Evolutionary conservation across 2,329 filamentous ascomycete species (phyloP), one percentile per base, ranked within the genome.

Genomic region (Aaosphaeria pasadenensis): DNA sequence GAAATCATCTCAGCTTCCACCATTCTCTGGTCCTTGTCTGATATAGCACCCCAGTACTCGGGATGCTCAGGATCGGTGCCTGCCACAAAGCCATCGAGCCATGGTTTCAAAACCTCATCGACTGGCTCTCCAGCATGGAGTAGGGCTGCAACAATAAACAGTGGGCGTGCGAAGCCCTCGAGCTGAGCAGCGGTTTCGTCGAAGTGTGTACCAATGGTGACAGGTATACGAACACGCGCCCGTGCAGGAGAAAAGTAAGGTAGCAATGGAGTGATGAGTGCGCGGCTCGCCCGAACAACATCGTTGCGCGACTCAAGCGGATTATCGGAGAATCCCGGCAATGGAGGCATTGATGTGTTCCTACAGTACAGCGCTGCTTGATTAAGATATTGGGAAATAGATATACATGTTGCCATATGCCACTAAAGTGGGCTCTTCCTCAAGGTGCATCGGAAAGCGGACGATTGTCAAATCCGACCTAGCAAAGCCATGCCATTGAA

Each of bases 271-370:
- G 41, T 30, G 41, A 43, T 43, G 13, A 43, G 41, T 32, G 41
- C 41, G 11, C 41, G 41, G 17, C 41, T 43, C 9, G 41, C 41
- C 11, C 30, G 41, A 30, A 43, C 41, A 31, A 43, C 17, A 30
- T 43, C 41, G 3, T 43, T 4, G 17, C 41, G 41, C 7, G 41
- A 30, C 30, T 9, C 30, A 31, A 47, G 33, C 7, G 41, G 30
- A 33, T 44, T 47, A 32, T 47, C 36, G 32, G 45, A 44, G 41
- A 47, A 47, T 4, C 45, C 45, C 11, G 30, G 7, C 6, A 47
- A 31, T 6, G 45, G 31, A 43, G 45, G 30, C 45, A 47, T 47
- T 40, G 39, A 2, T 40, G 39, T 17, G 39, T 40, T 40, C 24
- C 39, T 40, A 24, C 17, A 24, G 17, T 24, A 3, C 39, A 4